These are phyloP conservation scores for Malassezia obtusa DNA, from an alignment of 1,284 basidiomycete species.

Conservation along the genomic window DNA sequence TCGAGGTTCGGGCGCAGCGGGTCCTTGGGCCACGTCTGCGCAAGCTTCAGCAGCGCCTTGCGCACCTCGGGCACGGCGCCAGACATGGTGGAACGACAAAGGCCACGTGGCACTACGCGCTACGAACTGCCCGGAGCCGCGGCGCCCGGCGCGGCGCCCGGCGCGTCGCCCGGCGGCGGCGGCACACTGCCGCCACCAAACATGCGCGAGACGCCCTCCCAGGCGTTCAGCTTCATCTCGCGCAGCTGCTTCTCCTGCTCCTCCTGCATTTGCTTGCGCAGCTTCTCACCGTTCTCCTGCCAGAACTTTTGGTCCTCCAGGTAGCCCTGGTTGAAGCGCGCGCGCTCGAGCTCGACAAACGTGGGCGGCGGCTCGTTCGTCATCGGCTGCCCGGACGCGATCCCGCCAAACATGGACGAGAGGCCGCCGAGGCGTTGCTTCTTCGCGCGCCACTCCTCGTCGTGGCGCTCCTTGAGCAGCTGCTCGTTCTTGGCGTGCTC, in stretches of 20 bases:
- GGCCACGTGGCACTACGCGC: neutral
- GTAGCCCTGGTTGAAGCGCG: conserved; percentile 74
- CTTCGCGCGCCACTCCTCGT: conserved; percentile 71
- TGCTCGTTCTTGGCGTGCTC: conserved; percentile 80
- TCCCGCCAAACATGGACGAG: conserved; percentile 57
- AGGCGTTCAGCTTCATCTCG: conserved; percentile 48
- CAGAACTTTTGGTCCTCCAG: conserved; percentile 80
- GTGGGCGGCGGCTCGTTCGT: conserved; percentile 51
- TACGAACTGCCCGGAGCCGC: neutral
- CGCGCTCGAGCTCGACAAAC: conserved; percentile 80
- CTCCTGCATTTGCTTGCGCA: conserved; percentile 68
- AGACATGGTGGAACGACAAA: conserved; percentile 4
- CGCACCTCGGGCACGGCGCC: conserved; percentile 20
- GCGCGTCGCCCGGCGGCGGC: neutral
- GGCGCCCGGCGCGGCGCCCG: neutral
- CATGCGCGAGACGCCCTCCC: conserved; percentile 23
- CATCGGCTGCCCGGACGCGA: conserved; percentile 4
- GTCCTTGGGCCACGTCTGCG: conserved; percentile 33
- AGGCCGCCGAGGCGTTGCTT: conserved; percentile 52
- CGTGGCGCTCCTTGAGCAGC: conserved; percentile 57
- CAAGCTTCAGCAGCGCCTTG: conserved; percentile 24
- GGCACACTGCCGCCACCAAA: conserved; percentile 6
- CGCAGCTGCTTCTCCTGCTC: conserved; percentile 68
- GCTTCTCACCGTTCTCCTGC: conserved; percentile 65
- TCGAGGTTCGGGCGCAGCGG: conserved; percentile 34